Evolutionary conservation across 1,284 basidiomycete genomes (phyloP), one percentile per base, ranked within the genome.

Genomic region (Rhizoctonia solani): DNA sequence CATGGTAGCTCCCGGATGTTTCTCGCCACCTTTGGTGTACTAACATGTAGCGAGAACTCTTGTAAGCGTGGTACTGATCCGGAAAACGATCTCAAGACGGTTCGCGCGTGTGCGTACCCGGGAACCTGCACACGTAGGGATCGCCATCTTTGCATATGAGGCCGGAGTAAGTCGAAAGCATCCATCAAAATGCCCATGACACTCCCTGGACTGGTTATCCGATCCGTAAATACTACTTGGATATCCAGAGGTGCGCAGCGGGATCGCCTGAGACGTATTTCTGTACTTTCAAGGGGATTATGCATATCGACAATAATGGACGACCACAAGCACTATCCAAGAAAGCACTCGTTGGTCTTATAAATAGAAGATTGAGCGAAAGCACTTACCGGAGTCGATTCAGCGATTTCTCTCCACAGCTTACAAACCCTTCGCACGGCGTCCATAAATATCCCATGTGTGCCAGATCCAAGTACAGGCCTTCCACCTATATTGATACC

Each of bases 371-470:
- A 21, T 16, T 47, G 23, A 25, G 42, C 19, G 44, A 23, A 37
- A 30, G 21, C 44, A 63, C 59, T 3, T 42, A 63, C 59, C 9
- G 59, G 59, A 27, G 59, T 63, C 19, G 59, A 63, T 21, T 63
- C 59, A 8, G 59, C 59, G 9, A 63, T 37, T 30, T 63, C 47
- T 30, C 44, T 63, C 59, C 59, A 63, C 34, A 53, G 8, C 37
- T 27, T 63, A 19, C 59, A 63, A 14, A 63, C 59, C n/a, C 59
- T 32, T 6, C 59, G 49, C 8, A 53, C 59, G 4, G 41, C 59
- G 34, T 53, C 49, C n/a, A 63, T 41, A 37, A 63, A 63, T n/a
- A 63, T 29, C 21, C 59, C 49, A 27, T 34, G 32, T 6, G 47
- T 63, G n/a, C 53, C 59, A 21, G 59, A 37, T 6, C 50, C 29